These are phyloP conservation scores for Rubia peregrina DNA, from an alignment of 305 asterid species.

Conservation along the genomic window DNA sequence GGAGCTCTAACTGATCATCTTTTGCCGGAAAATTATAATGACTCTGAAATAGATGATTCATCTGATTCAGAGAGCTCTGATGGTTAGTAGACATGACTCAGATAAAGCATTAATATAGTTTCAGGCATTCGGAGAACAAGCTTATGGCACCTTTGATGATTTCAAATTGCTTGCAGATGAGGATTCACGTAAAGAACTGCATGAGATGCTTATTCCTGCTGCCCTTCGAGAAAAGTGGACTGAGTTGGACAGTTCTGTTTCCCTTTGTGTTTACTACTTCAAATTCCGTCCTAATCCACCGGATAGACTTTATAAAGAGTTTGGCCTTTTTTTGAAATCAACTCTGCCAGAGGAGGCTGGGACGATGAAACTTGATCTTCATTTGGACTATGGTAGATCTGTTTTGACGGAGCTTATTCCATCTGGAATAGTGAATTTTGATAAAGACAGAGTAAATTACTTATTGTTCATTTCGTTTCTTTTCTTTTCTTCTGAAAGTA, in stretches of 20 bases:
- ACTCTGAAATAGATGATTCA: slow-evolving; percentile 32
- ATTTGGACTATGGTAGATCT: slow-evolving; percentile 82
- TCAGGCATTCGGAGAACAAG: slow-evolving; percentile 20
- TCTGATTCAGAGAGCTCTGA: slow-evolving; percentile 55
- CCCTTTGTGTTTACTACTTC: slow-evolving; percentile 53
- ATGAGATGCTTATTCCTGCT: slow-evolving; percentile 91
- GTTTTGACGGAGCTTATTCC: slow-evolving; percentile 67
- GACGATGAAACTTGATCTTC: slow-evolving; percentile 72
- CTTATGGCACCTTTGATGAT: slow-evolving; percentile 16
- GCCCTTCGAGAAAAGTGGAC: slow-evolving; percentile 67
- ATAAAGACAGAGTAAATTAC: slow-evolving; percentile 52
- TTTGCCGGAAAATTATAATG: slow-evolving; percentile 67
- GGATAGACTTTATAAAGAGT: slow-evolving; percentile 67
- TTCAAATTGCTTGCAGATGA: slow-evolving; percentile 44
- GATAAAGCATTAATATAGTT: slow-evolving; percentile 14
- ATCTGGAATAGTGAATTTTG: slow-evolving; percentile 51
- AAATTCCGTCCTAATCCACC: slow-evolving; percentile 61
- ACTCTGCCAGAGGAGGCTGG: slow-evolving; percentile 86
- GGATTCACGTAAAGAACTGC: slow-evolving; percentile 65
- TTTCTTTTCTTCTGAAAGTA: slow-evolving; percentile 18
- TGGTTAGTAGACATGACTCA: slow-evolving; percentile 40
- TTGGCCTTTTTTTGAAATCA: slow-evolving; percentile 76
- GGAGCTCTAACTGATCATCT: slow-evolving; percentile 93
- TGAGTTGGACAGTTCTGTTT: slow-evolving; percentile 37
- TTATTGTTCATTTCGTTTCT: background rate